A percentile compares a stretch with the other conserved stretches of the same genome.
These are phyloP conservation scores for Talaromyces rugulosus DNA, from an alignment of 2,329 filamentous ascomycete species.

Conservation along the genomic window DNA sequence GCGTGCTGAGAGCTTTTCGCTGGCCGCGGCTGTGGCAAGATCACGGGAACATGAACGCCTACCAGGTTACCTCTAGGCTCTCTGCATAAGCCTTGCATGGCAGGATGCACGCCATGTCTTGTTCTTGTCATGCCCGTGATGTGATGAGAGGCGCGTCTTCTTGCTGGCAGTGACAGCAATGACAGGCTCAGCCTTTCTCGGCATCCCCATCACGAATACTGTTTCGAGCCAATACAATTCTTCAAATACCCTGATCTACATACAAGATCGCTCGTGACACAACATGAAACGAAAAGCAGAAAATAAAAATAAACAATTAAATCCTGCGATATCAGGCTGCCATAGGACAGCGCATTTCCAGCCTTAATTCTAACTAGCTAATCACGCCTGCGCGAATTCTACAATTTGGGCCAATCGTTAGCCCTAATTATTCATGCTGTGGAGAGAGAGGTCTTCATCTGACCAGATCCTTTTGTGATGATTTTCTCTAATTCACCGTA, in stretches of 20 bases:
- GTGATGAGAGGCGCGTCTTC: background rate
- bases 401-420: background rate
- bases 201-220: too few species aligned
- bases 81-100: background rate
- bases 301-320: background rate
- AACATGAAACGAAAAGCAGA: background rate
- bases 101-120: background rate
- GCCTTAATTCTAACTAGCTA: background rate
- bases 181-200: background rate
- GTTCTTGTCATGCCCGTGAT: background rate
- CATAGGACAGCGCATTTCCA: background rate
- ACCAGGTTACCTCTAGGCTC: background rate
- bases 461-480: background rate
- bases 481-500: background rate
- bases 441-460: background rate
- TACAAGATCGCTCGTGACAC: background rate
- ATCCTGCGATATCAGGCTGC: too few species aligned
- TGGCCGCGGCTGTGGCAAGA: background rate
- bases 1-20: background rate
- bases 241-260: background rate
- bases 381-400: background rate
- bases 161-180: background rate
- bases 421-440: background rate
- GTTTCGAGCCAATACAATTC: background rate
- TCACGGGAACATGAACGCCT: background rate